Percentiles rank a stretch among this genome's conserved stretches.
These are phyloP conservation scores for Hemileccinum impolitum DNA, from an alignment of 768 basidiomycete species.

Conservation along the genomic window DNA sequence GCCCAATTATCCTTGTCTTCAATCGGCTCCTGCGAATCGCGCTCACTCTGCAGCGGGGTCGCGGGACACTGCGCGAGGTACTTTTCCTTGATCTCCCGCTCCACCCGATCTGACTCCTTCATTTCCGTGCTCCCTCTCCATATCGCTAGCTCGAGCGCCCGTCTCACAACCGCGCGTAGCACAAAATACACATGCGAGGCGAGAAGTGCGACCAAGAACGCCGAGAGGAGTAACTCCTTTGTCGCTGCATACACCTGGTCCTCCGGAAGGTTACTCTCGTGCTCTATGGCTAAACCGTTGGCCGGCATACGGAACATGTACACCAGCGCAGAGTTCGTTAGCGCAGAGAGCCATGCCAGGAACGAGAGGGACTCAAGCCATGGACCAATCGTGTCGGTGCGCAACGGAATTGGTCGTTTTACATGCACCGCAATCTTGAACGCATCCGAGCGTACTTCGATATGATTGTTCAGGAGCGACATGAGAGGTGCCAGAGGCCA, in stretches of 20 bases:
- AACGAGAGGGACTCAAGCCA: slow-evolving; percentile 89
- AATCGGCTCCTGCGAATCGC: slow-evolving; percentile 2
- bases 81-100: slow-evolving; percentile 49
- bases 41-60: slow-evolving; percentile 1
- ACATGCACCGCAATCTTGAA: slow-evolving; percentile 90
- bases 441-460: slow-evolving; percentile 91
- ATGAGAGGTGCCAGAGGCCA: slow-evolving; percentile 92
- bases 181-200: slow-evolving; percentile 87
- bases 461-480: slow-evolving; percentile 87
- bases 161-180: slow-evolving; percentile 57
- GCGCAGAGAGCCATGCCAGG: slow-evolving; percentile 84
- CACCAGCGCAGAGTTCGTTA: slow-evolving; percentile 87
- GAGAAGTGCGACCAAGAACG: slow-evolving; percentile 69
- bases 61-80: slow-evolving; percentile 29
- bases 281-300: slow-evolving; percentile 9
- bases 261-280: neutral
- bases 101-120: slow-evolving; percentile 50
- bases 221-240: slow-evolving; percentile 54
- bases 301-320: slow-evolving; percentile 74
- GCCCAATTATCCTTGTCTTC: slow-evolving; percentile 27
- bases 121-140: slow-evolving; percentile 77
- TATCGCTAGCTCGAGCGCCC: slow-evolving; percentile 67
- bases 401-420: slow-evolving; percentile 79
- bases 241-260: slow-evolving; percentile 35
- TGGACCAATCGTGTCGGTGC: slow-evolving; percentile 89